phyloP scores from a whole-genome alignment of 2,329 filamentous ascomycete genomes.

The Fusarium chlamydosporum region DNA sequence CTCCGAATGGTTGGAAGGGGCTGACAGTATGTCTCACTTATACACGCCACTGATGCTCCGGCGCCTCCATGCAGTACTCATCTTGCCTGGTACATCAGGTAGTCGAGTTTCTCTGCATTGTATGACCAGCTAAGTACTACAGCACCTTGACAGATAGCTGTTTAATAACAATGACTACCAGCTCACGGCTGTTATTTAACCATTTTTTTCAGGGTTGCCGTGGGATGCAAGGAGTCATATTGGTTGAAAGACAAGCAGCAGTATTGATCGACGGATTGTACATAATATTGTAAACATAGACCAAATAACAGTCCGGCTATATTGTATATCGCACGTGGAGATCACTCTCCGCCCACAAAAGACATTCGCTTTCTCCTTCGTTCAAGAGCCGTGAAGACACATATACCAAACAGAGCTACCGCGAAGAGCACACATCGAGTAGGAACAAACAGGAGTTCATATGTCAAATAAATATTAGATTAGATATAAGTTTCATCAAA shows the following conservation, averaged over 20 bases:
- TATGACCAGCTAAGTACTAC: neutral
- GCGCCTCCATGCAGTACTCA: neutral
- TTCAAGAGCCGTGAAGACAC: constrained; percentile 30
- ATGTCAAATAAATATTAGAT: constrained; percentile 24
- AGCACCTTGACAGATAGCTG: too few relatives aligned
- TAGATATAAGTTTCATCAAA: constrained; percentile 29
- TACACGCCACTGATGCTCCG: constrained; percentile 6
- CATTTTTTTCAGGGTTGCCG: neutral
- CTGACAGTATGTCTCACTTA: constrained; percentile 18
- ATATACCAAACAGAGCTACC: constrained; percentile 34
- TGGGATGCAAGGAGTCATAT: too few relatives aligned
- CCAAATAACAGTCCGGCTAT: constrained; percentile 53
- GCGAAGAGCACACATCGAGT: constrained; percentile 42
- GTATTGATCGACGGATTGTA: constrained; percentile 57
- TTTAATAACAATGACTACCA: neutral
- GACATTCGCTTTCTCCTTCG: constrained; percentile 25
- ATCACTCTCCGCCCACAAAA: constrained; percentile 34
- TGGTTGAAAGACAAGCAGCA: too few relatives aligned
- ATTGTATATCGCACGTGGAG: constrained; percentile 46
- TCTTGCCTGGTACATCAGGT: neutral
- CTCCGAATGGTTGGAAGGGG: neutral
- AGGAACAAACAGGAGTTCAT: constrained; percentile 26
- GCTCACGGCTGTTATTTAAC: neutral
- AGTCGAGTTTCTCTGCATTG: neutral
- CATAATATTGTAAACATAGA: constrained; percentile 59